Evolutionary conservation across 108 stramenopile genomes (phyloP).

Genomic region (Chaetoceros muelleri): DNA sequence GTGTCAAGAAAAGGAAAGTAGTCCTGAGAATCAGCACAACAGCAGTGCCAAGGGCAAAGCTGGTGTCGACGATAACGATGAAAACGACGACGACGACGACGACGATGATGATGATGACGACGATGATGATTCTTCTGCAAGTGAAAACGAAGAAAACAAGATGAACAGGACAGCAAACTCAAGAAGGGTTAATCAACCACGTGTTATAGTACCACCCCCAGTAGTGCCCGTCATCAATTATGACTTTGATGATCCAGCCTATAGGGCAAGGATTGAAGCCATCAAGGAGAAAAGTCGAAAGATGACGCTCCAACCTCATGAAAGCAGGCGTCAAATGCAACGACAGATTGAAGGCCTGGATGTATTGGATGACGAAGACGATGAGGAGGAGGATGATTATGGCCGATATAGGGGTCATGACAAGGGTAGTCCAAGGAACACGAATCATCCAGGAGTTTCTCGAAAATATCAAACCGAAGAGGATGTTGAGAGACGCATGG

Average conservation of each 20-base stretch:
- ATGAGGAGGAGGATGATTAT: background rate
- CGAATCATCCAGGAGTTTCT: background rate
- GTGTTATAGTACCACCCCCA: no score
- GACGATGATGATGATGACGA: background rate
- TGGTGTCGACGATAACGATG: background rate
- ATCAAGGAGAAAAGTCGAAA: background rate
- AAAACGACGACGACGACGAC: conserved; percentile 11
- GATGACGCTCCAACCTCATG: background rate
- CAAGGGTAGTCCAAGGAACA: background rate
- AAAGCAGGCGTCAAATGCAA: background rate
- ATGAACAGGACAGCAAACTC: no score
- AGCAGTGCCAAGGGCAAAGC: conserved; percentile 1
- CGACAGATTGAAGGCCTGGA: background rate
- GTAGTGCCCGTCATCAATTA: no score
- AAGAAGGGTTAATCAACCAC: background rate
- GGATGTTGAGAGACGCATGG: background rate
- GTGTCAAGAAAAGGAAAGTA: no score
- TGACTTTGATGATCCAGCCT: no score
- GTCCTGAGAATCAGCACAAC: no score
- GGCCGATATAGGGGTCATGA: background rate
- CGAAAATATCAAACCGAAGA: background rate
- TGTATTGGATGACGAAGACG: background rate
- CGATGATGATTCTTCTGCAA: no score
- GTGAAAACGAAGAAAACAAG: no score
- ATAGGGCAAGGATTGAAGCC: background rate